Base-by-base conservation (phyloP, 495 filamentous ascomycete genomes). In the Penicillium chermesinum region DNA sequence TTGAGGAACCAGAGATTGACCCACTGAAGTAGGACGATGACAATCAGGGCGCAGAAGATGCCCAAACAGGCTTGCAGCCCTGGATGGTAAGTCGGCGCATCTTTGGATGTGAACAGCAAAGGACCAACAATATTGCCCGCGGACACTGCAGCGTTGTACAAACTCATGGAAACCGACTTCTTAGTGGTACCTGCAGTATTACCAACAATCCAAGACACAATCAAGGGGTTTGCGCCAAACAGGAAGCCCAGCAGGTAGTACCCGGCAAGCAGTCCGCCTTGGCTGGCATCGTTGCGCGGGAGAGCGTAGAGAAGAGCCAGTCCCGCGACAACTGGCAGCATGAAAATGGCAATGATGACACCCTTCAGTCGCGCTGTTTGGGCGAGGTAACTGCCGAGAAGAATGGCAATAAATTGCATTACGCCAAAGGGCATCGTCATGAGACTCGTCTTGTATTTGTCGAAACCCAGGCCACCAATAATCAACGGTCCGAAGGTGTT, bases 231-330 rank as follows among this genome's bases (percentile, higher is more conserved):
- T 1, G 72, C 72, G 10, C 71, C 75, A 54, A 74, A 82, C 13
- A 85, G 61, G 59, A 84, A 82, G 0, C 79, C 73, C 1, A 84
- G 72, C 1, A 84, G 63, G 49, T 85, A 86, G 52, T 82, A 86
- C 0, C 76, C 81, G 0, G 66, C 72, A 16, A 85, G 71, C 19
- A 81, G 49, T 0, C 70, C 54, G 1, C 70, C 66, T 10, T 70
- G 67, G 4, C 73, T 53, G 0, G 62, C 49, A 13, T 61, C 52
- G 15, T 51, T 68, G 3, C 74, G 72, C 0, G 74, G 65, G 0
- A 85, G 48, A 5, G 68, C 67, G 50, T 83, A 82, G 0, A 85
- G 64, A 32, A 85, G 61, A 0, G 71, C 67, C 0, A 84, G 62
- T 1, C 83, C 82, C 0, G 69, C 71, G 8, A 86, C 61, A 0